A percentile compares a stretch with the other conserved stretches of the same genome.
phyloP scores from a whole-genome alignment of 768 basidiomycete genomes.

The Pulveroboletus ravenelii region DNA sequence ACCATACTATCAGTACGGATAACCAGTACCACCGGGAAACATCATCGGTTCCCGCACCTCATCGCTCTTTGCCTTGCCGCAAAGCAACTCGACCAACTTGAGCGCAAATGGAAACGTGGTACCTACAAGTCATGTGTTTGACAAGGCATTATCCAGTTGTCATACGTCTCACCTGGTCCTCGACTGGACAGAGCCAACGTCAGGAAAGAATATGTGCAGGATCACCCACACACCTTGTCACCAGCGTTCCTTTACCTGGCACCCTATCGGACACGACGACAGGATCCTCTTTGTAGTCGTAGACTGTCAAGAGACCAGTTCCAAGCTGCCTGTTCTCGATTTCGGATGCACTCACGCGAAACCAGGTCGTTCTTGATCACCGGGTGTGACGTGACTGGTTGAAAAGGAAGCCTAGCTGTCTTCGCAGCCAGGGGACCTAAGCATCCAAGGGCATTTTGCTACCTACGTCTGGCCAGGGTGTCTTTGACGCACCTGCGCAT shows the following conservation, averaged over 20 bases:
- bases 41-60: slow-evolving; percentile 66
- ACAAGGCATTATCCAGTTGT: background rate
- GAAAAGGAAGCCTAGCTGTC: slow-evolving; percentile 53
- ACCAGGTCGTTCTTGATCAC: slow-evolving; percentile 59
- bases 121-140: slow-evolving; percentile 35
- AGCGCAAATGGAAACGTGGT: slow-evolving; percentile 76
- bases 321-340: background rate
- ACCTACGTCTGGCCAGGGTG: background rate
- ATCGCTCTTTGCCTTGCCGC: slow-evolving; percentile 55
- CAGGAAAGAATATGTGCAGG: background rate
- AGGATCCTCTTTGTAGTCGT: slow-evolving; percentile 67
- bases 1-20: slow-evolving; percentile 11
- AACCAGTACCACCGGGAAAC: slow-evolving; percentile 56
- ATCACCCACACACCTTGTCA: slow-evolving; percentile 59
- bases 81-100: slow-evolving; percentile 67
- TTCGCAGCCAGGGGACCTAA: slow-evolving; percentile 68
- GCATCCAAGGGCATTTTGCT: background rate
- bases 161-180: slow-evolving; percentile 53
- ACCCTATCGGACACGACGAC: slow-evolving; percentile 57
- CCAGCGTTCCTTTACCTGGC: slow-evolving; percentile 43
- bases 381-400: slow-evolving; percentile 76
- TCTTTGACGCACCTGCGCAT: slow-evolving; percentile 58
- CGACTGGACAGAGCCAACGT: slow-evolving; percentile 42
- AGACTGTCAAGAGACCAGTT: slow-evolving; percentile 39
- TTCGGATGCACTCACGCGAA: slow-evolving; percentile 34